A percentile compares a stretch with the other conserved stretches of the same genome.
These are phyloP conservation scores for Aspergillus olivimuriae DNA, from an alignment of 495 filamentous ascomycete species.

Conservation along the genomic window DNA sequence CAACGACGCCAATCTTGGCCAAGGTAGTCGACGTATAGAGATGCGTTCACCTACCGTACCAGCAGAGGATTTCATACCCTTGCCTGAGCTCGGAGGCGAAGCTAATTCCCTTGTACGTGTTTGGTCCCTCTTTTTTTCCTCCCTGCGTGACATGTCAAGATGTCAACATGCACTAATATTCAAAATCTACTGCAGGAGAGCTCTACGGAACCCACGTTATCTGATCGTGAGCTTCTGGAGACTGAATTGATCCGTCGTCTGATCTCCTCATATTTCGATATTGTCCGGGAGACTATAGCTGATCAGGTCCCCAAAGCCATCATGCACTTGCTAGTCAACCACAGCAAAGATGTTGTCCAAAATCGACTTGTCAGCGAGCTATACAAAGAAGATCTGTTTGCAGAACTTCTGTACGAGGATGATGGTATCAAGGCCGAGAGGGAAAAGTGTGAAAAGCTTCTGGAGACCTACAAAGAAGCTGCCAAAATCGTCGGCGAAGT, in stretches of 20 bases:
- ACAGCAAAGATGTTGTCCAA: slow-evolving; percentile 95
- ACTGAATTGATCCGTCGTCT: slow-evolving; percentile 94
- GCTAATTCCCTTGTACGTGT: slow-evolving; percentile 57
- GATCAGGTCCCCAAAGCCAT: slow-evolving; percentile 98
- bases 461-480: slow-evolving; percentile 92
- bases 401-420: slow-evolving; percentile 93
- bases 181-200: too few relatives aligned
- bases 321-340: slow-evolving; percentile 97
- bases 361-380: slow-evolving; percentile 93
- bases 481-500: slow-evolving; percentile 98
- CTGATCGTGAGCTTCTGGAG: slow-evolving; percentile 92
- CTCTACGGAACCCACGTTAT: slow-evolving; percentile 68
- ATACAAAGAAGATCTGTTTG: slow-evolving; percentile 89
- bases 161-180: too few relatives aligned
- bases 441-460: slow-evolving; percentile 93
- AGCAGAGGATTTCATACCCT: slow-evolving; percentile 35
- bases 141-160: slow-evolving; percentile 14
- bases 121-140: slow-evolving; percentile 5
- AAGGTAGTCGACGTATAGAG: slow-evolving; percentile 75
- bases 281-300: slow-evolving; percentile 92
- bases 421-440: slow-evolving; percentile 94
- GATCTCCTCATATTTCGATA: slow-evolving; percentile 97
- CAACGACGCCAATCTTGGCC: slow-evolving; percentile 73
- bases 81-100: slow-evolving; percentile 42
- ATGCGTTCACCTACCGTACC: slow-evolving; percentile 35